Evolutionary conservation across 2,329 filamentous ascomycete species (phyloP), one percentile per base, ranked within the genome.

Genomic region (Thielaviopsis populi): DNA sequence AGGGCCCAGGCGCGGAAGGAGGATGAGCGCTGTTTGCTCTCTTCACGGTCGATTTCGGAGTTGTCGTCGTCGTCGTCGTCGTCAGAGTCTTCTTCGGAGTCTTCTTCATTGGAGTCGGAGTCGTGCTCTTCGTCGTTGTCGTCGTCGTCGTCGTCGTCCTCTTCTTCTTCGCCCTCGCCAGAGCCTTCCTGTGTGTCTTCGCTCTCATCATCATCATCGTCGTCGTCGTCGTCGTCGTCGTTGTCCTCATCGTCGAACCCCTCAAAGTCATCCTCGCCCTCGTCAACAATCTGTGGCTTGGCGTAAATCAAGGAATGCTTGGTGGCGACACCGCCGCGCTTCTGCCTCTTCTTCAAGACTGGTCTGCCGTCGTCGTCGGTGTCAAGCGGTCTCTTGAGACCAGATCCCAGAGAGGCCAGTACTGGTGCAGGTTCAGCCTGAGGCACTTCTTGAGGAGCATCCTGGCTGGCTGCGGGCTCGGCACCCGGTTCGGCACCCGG

Each of bases 1-100:
- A 86, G 84, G 22, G 94, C 94, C 94, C 94, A 99, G 1, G 87
- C 82, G 73, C 97, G 97, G 79, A 99, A 99, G 0, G 89, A 90
- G 1, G 82, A 83, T 6, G 74, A 72, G 73, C 66, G 75, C 68
- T 11, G 73, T 71, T 17, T 71, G 69, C 58, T 72, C 70, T 69
- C 69, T 10, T 69, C 67, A 3, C 71, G 72, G 1, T 71, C 72
- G 1, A 72, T 71, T 13, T 73, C 72, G 1, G 73, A 70, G 2
- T 71, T 69, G 0, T 72, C 69, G 8, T 70, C 72, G 43, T 72
- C 72, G 7, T 71, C 69, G 4, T 69, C 71, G 2, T 69, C 68
- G 17, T 69, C 68, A 24, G 60, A 59, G 10, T 69, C 67, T 7
- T 70, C 67, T 0, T 70, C 69, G 1, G 69, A 73, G 8, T 70